phyloP scores from a whole-genome alignment of 768 basidiomycete genomes.

The Mrakia gelida region DNA sequence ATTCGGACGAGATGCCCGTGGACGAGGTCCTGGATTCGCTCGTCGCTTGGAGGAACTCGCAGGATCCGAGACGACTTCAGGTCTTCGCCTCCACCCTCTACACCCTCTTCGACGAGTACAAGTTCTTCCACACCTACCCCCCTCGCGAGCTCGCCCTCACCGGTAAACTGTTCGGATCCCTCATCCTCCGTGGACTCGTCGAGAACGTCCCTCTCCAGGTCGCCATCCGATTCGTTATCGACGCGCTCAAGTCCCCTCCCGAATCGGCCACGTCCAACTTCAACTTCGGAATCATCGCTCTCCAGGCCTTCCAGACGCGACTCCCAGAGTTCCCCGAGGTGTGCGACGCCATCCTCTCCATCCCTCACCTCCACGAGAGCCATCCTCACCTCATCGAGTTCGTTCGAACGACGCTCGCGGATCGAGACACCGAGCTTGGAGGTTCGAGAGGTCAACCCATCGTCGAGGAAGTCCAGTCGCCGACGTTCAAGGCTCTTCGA shows the following conservation, averaged over 20 bases:
- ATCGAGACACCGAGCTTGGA: slow-evolving; percentile 34
- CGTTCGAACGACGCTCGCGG: slow-evolving; percentile 64
- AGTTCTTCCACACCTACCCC: slow-evolving; percentile 96
- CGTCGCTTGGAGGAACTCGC: slow-evolving; percentile 75
- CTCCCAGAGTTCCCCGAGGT: slow-evolving; percentile 88
- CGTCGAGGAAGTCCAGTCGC: slow-evolving; percentile 41
- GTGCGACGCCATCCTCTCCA: slow-evolving; percentile 79
- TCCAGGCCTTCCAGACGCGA: slow-evolving; percentile 78
- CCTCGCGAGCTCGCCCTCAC: slow-evolving; percentile 92
- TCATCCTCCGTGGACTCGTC: slow-evolving; percentile 88
- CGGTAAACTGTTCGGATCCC: slow-evolving; percentile 88
- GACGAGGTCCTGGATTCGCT: slow-evolving; percentile 90
- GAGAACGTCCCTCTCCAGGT: slow-evolving; percentile 92
- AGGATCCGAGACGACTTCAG: slow-evolving; percentile 81
- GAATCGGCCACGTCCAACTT: slow-evolving; percentile 75
- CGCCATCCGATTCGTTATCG: slow-evolving; percentile 91
- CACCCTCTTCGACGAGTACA: slow-evolving; percentile 99
- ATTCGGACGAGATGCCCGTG: slow-evolving; percentile 68
- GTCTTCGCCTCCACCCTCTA: slow-evolving; percentile 99
- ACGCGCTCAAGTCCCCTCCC: slow-evolving; percentile 83
- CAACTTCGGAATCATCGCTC: slow-evolving; percentile 89
- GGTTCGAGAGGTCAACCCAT: slow-evolving; percentile 7
- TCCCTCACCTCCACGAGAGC: slow-evolving; percentile 78
- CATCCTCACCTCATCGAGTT: slow-evolving; percentile 72
- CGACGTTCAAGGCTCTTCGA: slow-evolving; percentile 70